phyloP scores from a whole-genome alignment of 2,329 filamentous ascomycete genomes.

The Verticillium dahliae region DNA sequence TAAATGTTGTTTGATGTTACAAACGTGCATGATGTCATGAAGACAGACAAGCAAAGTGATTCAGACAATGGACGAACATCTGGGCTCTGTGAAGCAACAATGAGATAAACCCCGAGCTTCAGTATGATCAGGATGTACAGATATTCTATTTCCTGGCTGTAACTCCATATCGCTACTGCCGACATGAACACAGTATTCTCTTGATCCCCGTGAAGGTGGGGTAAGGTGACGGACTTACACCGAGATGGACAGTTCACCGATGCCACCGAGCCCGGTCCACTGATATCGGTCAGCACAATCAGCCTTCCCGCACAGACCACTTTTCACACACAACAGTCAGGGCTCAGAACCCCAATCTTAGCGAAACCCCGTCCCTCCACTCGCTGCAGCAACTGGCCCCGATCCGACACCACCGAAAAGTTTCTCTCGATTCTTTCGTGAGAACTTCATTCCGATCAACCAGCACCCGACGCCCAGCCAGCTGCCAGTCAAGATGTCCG shows the following conservation, averaged over 20 bases:
- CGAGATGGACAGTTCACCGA: background rate
- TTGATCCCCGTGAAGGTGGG: background rate
- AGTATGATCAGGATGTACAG: background rate
- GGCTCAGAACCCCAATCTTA: slow-evolving; percentile 17
- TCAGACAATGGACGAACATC: too few relatives aligned
- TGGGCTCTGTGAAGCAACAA: too few relatives aligned
- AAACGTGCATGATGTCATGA: background rate
- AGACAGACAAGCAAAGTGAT: background rate
- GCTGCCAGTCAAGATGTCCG: slow-evolving; percentile 52
- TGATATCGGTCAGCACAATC: background rate
- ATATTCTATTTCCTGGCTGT: background rate
- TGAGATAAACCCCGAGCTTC: too few relatives aligned
- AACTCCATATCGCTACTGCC: background rate
- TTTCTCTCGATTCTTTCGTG: background rate
- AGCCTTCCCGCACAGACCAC: background rate
- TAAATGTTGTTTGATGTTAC: background rate
- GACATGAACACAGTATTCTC: background rate
- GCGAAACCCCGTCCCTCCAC: background rate
- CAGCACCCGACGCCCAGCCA: slow-evolving; percentile 15
- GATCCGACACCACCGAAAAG: background rate
- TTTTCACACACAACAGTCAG: slow-evolving; percentile 1
- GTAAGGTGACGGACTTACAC: background rate
- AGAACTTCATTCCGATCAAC: slow-evolving; percentile 10
- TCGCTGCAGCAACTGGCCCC: background rate
- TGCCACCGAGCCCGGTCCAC: background rate